Base-by-base conservation (phyloP, 805 yeast species). In the Blastobotrys americana region DNA sequence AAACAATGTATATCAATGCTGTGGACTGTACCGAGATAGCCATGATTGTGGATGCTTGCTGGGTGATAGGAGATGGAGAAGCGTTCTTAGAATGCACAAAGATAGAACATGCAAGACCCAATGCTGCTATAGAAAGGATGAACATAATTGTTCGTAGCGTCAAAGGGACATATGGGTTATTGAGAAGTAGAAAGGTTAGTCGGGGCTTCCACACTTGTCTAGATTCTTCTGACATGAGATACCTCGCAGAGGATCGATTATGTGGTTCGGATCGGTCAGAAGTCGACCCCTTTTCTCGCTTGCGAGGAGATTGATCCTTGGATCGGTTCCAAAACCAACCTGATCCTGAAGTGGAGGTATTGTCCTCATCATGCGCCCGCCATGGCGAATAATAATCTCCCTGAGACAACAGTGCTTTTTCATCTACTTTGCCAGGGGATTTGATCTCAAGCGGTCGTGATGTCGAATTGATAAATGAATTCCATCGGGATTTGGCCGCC, bases 11-110 rank as follows among this genome's bases (percentile, higher is more conserved):
- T 0, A 78, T 73, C 20, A 86, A 65, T 2, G 96, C 95, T 49
- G 80, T 70, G 22, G 86, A 69, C 57, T 88, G 90, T 3, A 90
- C 95, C 42, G 79, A 79, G 2, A 93, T 74, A 3, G 97, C 93
- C 95, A 93, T 87, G 37, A 89, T 80, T 0, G 97, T 85, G 54
- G 95, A 82, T 15, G 98, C 83, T 57, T 84, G 88, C 58, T 84
- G 95, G 5, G 73, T 68, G 5, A 85, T 64, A 9, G 66, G 57
- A 22, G 35, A 19, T 43, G 58, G 55, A 17, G 23, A 43, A 39
- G 44, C 57, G 44, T 36, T 60, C 51, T 3, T 75, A 64, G 48
- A 68, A 59, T 55, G 59, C 15, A 55, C 58, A 34, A 47, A 63
- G 18, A 43, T 63, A 54, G 58, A 71, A 77, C 43, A 86, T 0